These are phyloP conservation scores for Pyrus bretschneideri DNA, from an alignment of 306 rosid genomes.

Conservation along the genomic window DNA sequence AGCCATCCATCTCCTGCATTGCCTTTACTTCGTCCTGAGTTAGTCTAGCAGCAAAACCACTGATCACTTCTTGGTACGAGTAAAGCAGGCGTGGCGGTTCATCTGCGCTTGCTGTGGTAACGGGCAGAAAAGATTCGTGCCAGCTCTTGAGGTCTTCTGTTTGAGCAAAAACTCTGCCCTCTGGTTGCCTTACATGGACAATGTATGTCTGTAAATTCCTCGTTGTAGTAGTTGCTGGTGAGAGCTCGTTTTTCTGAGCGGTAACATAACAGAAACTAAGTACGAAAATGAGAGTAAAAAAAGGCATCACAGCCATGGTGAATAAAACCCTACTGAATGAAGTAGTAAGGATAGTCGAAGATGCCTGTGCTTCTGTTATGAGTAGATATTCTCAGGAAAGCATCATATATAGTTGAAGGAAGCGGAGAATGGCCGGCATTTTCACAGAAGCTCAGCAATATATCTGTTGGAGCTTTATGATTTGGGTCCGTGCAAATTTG, in stretches of 20 bases:
- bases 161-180: constrained; percentile 19
- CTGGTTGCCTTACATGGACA: constrained; percentile 52
- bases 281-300: constrained; percentile 28
- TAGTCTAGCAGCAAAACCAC: constrained; percentile 71
- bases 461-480: constrained; percentile 10
- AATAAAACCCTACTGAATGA: constrained; percentile 8
- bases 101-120: constrained; percentile 25
- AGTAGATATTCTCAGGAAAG: neutral
- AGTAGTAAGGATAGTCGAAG: constrained; percentile 3
- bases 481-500: neutral
- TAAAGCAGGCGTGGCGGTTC: constrained; percentile 32
- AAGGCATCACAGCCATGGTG: constrained; percentile 34
- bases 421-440: constrained; percentile 12
- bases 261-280: constrained; percentile 21
- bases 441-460: neutral
- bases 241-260: constrained; percentile 21
- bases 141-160: constrained; percentile 45
- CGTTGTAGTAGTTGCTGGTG: constrained; percentile 3
- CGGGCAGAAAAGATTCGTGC: constrained; percentile 61
- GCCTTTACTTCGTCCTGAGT: constrained; percentile 43
- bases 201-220: constrained; percentile 38
- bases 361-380: neutral
- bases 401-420: constrained; percentile 3
- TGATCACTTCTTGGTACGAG: constrained; percentile 45
- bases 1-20: constrained; percentile 44